These are phyloP conservation scores for Circinella umbellata DNA, from an alignment of 371 early-diverging fungal genomes.

Conservation along the genomic window DNA sequence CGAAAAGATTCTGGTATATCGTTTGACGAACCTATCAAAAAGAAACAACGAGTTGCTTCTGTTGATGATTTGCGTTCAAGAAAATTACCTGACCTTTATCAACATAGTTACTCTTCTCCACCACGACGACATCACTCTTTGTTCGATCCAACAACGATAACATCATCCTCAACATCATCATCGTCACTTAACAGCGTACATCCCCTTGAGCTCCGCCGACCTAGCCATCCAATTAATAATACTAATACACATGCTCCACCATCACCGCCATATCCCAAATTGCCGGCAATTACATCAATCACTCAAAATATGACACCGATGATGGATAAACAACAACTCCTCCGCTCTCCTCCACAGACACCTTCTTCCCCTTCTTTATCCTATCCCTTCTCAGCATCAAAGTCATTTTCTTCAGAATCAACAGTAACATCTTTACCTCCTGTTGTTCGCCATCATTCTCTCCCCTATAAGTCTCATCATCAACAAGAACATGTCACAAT, in stretches of 20 bases:
- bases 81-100: slow-evolving; percentile 34
- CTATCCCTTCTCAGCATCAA: slow-evolving; percentile 1
- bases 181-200: slow-evolving; percentile 16
- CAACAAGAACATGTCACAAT: no score
- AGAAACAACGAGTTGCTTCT: slow-evolving; percentile 42
- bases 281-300: slow-evolving; percentile 29
- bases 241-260: slow-evolving; percentile 2
- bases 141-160: slow-evolving; percentile 15
- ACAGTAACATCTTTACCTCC: neutral
- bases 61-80: slow-evolving; percentile 24
- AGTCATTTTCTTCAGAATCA: neutral
- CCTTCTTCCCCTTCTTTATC: slow-evolving; percentile 13
- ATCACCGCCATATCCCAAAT: slow-evolving; percentile 15
- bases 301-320: slow-evolving; percentile 24
- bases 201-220: slow-evolving; percentile 29
- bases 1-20: slow-evolving; percentile 48
- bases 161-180: neutral
- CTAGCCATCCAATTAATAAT: slow-evolving; percentile 18
- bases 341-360: slow-evolving; percentile 26
- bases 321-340: slow-evolving; percentile 17
- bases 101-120: slow-evolving; percentile 10
- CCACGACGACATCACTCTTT: slow-evolving; percentile 15
- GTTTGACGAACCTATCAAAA: slow-evolving; percentile 31
- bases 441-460: neutral
- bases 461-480: neutral